Conservation (phyloP, 768 basidiomycete genomes). For the Pisolithus tinctorius region DNA sequence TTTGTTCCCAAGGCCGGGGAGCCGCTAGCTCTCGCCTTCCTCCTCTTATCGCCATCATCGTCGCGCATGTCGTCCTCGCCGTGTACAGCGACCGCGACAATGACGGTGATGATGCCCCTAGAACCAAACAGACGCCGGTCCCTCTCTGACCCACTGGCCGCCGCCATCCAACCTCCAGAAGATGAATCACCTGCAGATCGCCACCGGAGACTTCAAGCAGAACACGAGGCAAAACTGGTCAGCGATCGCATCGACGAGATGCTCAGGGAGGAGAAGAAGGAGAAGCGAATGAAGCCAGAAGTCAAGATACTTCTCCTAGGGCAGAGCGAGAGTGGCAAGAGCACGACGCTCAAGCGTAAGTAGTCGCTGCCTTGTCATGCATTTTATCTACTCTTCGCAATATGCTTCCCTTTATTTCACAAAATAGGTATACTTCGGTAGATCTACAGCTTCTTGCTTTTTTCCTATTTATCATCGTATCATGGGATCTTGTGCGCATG, state of each 20-base stretch:
- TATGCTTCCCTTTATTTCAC: not conserved
- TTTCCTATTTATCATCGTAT: not conserved
- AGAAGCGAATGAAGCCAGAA: constrained; percentile 55
- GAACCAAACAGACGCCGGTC: constrained; percentile 36
- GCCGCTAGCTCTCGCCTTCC: constrained; percentile 10
- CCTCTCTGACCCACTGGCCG: constrained; percentile 65
- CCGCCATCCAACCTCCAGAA: constrained; percentile 59
- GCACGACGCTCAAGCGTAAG: constrained; percentile 85
- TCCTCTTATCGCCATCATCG: not conserved
- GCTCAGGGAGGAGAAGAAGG: constrained; percentile 58
- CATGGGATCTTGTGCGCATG: not conserved
- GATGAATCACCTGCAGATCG: constrained; percentile 67
- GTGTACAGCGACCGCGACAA: not conserved
- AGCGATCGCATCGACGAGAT: constrained; percentile 77
- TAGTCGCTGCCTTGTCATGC: constrained; percentile 16
- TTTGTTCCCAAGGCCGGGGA: constrained; percentile 9
- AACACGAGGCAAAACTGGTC: constrained; percentile 64
- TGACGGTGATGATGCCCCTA: constrained; percentile 21
- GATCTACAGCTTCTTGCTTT: not conserved
- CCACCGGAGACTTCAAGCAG: constrained; percentile 56
- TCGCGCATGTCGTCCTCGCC: not conserved
- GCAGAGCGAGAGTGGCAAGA: constrained; percentile 88
- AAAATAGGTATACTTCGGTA: too few relatives aligned
- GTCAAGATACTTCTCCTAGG: constrained; percentile 77
- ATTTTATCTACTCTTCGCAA: not conserved